Evolutionary conservation across 2,329 filamentous ascomycete genomes (phyloP).

Genomic region (Lasiodiplodia gonubiensis): DNA sequence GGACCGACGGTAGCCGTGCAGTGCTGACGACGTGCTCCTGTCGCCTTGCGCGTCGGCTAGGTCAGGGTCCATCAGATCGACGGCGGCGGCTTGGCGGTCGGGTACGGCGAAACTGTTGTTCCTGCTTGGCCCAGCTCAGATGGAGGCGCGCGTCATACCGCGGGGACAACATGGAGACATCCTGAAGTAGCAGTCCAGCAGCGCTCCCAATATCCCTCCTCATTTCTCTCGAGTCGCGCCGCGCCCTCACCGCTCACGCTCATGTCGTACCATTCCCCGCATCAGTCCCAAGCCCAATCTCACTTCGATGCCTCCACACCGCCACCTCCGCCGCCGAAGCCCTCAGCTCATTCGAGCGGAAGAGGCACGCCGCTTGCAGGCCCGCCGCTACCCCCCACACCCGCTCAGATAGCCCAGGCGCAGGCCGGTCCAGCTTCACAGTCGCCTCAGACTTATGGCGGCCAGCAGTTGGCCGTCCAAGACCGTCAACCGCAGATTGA

Average conservation of each 20-base stretch:
- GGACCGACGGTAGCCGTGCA: background rate
- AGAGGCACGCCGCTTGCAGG: conserved; percentile 50
- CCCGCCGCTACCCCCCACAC: conserved; percentile 52
- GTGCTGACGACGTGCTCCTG: conserved; percentile 4
- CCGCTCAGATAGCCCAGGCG: conserved; percentile 17
- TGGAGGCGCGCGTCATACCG: conserved; percentile 13
- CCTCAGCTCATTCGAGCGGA: conserved; percentile 49
- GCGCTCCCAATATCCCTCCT: conserved; percentile 24
- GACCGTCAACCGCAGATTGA: conserved; percentile 20
- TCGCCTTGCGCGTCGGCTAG: no score
- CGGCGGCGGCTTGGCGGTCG: conserved; percentile 11
- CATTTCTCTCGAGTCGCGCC: conserved; percentile 15
- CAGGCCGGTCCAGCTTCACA: conserved; percentile 34
- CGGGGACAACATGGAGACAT: conserved; percentile 20
- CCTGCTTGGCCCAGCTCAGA: background rate
- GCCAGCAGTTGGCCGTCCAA: conserved; percentile 4
- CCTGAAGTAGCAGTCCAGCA: conserved; percentile 24
- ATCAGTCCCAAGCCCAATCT: conserved; percentile 37
- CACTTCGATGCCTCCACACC: conserved; percentile 52
- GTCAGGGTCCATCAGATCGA: conserved; percentile 1
- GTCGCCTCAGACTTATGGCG: conserved; percentile 33
- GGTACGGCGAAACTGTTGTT: background rate
- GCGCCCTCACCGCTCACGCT: conserved; percentile 16
- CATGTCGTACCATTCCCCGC: conserved; percentile 49
- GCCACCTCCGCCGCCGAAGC: conserved; percentile 55